Conservation (phyloP, 345 rosid species). For the Euphorbia tirucalli region DNA sequence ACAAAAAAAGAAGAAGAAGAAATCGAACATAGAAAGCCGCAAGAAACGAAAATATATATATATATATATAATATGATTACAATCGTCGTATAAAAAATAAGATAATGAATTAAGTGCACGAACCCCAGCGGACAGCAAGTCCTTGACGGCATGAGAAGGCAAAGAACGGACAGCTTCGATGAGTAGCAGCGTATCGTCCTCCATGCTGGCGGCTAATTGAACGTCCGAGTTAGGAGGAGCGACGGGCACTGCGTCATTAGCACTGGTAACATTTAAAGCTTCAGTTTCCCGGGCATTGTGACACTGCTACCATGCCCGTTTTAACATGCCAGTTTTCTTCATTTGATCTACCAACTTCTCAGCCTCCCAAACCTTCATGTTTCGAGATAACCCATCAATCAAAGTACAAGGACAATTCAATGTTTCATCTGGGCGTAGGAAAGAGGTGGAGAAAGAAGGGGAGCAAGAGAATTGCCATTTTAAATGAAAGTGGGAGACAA, state of each 20-base stretch:
- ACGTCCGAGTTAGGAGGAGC: conserved; percentile 6
- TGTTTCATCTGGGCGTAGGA: too few species aligned
- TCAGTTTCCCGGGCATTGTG: conserved; percentile 38
- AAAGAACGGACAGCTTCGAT: conserved; percentile 48
- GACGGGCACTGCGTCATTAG: conserved; percentile 5
- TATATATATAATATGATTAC: neutral
- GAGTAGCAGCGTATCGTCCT: conserved; percentile 35
- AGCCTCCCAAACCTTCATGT: conserved; percentile 25
- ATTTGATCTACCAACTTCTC: conserved; percentile 25
- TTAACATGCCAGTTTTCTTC: conserved; percentile 45
- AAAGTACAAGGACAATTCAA: too few species aligned
- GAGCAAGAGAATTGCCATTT: too few species aligned
- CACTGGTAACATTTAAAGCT: conserved; percentile 10
- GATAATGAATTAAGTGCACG: conserved; percentile 9
- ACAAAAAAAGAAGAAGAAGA: too few species aligned
- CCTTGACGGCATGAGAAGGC: conserved; percentile 54
- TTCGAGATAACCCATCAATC: conserved; percentile 50
- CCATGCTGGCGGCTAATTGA: conserved; percentile 2
- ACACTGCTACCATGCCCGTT: neutral
- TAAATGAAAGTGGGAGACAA: too few species aligned
- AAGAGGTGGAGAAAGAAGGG: too few species aligned
- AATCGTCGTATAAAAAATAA: neutral
- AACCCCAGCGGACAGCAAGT: conserved; percentile 58
- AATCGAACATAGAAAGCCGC: neutral
- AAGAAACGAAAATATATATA: neutral